Conservation (phyloP, 2,329 filamentous ascomycete species). For the Periglandula ipomoeae region DNA sequence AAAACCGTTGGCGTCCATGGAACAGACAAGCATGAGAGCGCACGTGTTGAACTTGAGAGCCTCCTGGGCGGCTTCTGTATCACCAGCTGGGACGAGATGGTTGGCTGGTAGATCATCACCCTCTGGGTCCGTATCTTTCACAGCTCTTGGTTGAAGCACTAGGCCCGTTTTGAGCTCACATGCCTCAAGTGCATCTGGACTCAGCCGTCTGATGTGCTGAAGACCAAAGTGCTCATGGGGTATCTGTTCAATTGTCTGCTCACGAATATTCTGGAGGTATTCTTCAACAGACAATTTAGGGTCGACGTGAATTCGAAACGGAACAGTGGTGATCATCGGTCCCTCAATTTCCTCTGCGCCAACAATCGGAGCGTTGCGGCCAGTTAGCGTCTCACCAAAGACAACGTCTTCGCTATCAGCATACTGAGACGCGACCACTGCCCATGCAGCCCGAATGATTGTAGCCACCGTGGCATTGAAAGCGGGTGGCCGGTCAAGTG, state of each 20-base stretch:
- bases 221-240: constrained; percentile 56
- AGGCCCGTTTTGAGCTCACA: constrained; percentile 47
- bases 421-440: constrained; percentile 43
- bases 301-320: too few relatives aligned
- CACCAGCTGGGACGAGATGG: constrained; percentile 44
- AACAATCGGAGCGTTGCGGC: constrained; percentile 39
- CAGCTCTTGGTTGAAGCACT: constrained; percentile 40
- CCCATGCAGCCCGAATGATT: constrained; percentile 51
- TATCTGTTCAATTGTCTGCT: constrained; percentile 46
- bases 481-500: constrained; percentile 21
- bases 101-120: constrained; percentile 30
- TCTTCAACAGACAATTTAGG: constrained; percentile 34
- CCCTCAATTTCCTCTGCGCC: constrained; percentile 47
- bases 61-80: constrained; percentile 48
- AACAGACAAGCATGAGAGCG: constrained; percentile 57
- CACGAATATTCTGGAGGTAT: constrained; percentile 48
- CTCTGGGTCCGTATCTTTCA: constrained; percentile 15
- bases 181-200: constrained; percentile 43
- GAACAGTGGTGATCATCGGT: constrained; percentile 53
- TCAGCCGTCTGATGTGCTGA: constrained; percentile 49
- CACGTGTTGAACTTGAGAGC: constrained; percentile 52
- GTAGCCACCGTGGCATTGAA: constrained; percentile 43
- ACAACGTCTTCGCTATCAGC: constrained; percentile 42
- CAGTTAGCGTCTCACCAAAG: constrained; percentile 51
- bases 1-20: constrained; percentile 45